Percentiles rank a stretch among this genome's conserved stretches.
Conservation (phyloP, 2,329 filamentous ascomycete species). For the Bipolaris sorokiniana region DNA sequence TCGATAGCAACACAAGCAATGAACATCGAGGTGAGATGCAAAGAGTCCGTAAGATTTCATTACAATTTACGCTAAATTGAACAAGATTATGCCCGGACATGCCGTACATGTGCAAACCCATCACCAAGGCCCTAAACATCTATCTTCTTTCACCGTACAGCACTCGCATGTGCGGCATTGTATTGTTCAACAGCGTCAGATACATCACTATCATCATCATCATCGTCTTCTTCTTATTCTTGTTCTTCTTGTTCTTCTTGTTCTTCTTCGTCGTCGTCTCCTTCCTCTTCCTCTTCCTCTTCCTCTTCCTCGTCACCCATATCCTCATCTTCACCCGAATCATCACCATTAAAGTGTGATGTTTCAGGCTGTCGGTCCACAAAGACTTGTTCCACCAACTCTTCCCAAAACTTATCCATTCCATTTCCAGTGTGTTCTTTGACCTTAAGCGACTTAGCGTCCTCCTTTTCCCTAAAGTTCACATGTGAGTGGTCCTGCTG, state of each 20-base stretch:
- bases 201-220: neutral
- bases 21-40: no score
- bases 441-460: neutral
- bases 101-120: neutral
- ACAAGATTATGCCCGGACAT: neutral
- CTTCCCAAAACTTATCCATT: constrained; percentile 21
- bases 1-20: no score
- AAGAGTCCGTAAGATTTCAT: neutral
- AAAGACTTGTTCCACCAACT: constrained; percentile 17
- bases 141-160: neutral
- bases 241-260: constrained; percentile 1
- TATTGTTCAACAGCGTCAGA: neutral
- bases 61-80: neutral
- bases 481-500: constrained; percentile 20
- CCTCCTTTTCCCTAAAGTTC: constrained; percentile 16
- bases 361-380: constrained; percentile 23
- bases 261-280: neutral
- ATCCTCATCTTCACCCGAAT: constrained; percentile 23
- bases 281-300: constrained; percentile 14
- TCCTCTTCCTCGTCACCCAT: constrained; percentile 21
- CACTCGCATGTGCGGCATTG: neutral
- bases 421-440: constrained; percentile 23
- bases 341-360: neutral
- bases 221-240: neutral
- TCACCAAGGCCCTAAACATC: neutral